These are phyloP conservation scores for Echria macrotheca DNA, from an alignment of 495 filamentous ascomycete species.

Conservation along the genomic window DNA sequence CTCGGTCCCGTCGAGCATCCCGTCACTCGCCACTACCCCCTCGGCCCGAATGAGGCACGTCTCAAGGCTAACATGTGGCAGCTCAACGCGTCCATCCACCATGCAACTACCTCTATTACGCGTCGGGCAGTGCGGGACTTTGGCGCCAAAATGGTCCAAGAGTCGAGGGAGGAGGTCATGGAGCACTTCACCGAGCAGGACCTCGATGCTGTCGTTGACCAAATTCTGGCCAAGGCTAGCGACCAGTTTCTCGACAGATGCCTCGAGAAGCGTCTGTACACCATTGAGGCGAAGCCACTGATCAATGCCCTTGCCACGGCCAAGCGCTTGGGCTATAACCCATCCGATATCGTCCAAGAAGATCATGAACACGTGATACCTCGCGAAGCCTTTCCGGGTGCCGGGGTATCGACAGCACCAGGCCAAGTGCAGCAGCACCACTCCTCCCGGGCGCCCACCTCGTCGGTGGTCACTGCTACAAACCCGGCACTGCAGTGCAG, in stretches of 20 bases:
- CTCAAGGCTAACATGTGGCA: too few relatives aligned
- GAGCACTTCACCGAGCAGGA: constrained; percentile 28
- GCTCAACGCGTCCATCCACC: constrained; percentile 45
- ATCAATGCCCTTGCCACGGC: constrained; percentile 46
- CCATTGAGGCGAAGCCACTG: constrained; percentile 42
- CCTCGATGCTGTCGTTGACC: constrained; percentile 36
- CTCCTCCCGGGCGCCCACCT: constrained; percentile 4
- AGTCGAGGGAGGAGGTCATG: constrained; percentile 36
- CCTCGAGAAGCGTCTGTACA: constrained; percentile 38
- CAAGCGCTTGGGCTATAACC: constrained; percentile 45
- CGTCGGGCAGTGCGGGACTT: constrained; percentile 40
- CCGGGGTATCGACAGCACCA: constrained; percentile 4
- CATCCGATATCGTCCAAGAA: constrained; percentile 37
- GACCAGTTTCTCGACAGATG: constrained; percentile 43
- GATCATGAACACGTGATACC: constrained; percentile 30
- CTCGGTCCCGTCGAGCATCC: not conserved
- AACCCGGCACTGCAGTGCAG: constrained; percentile 26
- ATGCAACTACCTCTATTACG: constrained; percentile 31
- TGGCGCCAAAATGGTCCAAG: constrained; percentile 39
- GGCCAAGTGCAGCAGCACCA: too few relatives aligned
- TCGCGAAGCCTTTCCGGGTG: constrained; percentile 22
- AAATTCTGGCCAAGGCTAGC: constrained; percentile 37
- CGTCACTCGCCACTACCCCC: not conserved
- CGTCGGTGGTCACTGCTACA: not conserved
- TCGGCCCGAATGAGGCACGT: too few relatives aligned